Percentiles rank a stretch among this genome's conserved stretches.
These are phyloP conservation scores for Cryptosporidium xiaoi DNA, from an alignment of 169 alveolate genomes.

Conservation along the genomic window DNA sequence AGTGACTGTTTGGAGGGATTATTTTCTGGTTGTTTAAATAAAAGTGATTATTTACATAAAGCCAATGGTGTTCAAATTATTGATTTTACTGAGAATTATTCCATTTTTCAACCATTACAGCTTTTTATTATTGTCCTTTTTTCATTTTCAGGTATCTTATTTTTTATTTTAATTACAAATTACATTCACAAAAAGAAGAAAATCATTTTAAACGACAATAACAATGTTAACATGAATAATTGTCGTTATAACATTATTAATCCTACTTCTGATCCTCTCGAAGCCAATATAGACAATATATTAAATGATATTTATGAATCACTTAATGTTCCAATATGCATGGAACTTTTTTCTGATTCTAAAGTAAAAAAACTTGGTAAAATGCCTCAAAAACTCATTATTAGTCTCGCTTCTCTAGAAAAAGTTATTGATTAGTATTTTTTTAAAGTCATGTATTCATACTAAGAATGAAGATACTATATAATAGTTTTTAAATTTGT, in stretches of 20 bases:
- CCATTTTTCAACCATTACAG: slow-evolving; percentile 63
- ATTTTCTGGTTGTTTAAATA: not conserved
- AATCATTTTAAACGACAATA: not conserved
- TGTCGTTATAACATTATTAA: not conserved
- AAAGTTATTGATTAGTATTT: not conserved
- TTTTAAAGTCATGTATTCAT: too few species aligned
- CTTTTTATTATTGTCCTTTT: not conserved
- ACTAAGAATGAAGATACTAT: too few species aligned
- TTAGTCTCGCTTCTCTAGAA: slow-evolving; percentile 15
- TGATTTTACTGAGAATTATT: not conserved
- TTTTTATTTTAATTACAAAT: slow-evolving; percentile 6
- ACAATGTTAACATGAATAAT: not conserved
- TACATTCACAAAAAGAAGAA: slow-evolving; percentile 4
- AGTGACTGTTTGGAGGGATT: slow-evolving; percentile 47
- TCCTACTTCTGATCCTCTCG: not conserved
- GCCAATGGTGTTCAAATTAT: not conserved
- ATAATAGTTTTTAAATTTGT: too few species aligned
- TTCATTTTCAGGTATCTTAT: not conserved
- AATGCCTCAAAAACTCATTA: slow-evolving; percentile 63
- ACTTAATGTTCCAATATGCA: slow-evolving; percentile 49
- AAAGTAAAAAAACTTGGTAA: slow-evolving; percentile 30
- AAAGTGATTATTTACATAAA: not conserved
- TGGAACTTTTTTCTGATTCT: slow-evolving; percentile 11
- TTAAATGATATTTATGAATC: slow-evolving; percentile 63
- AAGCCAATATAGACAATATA: slow-evolving; percentile 32